phyloP scores from a whole-genome alignment of 2,329 filamentous ascomycete genomes.

The Purpureocillium lavendulum region DNA sequence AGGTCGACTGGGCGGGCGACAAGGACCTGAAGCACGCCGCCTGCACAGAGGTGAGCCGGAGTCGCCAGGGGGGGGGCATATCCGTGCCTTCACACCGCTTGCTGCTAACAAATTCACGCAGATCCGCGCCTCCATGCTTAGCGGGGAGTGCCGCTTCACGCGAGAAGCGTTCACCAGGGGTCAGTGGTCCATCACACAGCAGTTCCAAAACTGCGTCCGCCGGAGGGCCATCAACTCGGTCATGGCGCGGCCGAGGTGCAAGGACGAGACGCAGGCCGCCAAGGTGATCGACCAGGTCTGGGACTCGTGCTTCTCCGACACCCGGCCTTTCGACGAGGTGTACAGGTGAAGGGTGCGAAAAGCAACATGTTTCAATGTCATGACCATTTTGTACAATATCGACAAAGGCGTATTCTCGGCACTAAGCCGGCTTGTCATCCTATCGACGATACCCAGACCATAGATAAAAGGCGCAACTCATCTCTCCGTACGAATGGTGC shows the following conservation, averaged over 20 bases:
- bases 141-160: conserved; percentile 86
- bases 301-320: conserved; percentile 94
- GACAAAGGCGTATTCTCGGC: neutral
- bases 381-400: neutral
- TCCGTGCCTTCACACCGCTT: neutral
- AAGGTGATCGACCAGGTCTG: conserved; percentile 96
- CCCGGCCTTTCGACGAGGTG: conserved; percentile 92
- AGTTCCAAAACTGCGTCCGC: conserved; percentile 89
- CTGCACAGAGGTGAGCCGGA: conserved; percentile 70
- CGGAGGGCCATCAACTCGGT: conserved; percentile 73
- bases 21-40: conserved; percentile 80
- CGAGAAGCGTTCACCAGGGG: conserved; percentile 77
- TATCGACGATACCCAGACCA: conserved; percentile 8
- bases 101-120: conserved; percentile 21
- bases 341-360: conserved; percentile 52
- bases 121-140: conserved; percentile 89
- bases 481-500: neutral
- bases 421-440: neutral
- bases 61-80: neutral
- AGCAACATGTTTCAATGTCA: neutral
- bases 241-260: conserved; percentile 67
- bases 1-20: conserved; percentile 68
- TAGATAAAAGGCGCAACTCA: neutral
- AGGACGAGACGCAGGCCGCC: conserved; percentile 76
- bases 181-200: conserved; percentile 83